phyloP scores from a whole-genome alignment of 2,329 filamentous ascomycete species.

The Cercospora citrullina region DNA sequence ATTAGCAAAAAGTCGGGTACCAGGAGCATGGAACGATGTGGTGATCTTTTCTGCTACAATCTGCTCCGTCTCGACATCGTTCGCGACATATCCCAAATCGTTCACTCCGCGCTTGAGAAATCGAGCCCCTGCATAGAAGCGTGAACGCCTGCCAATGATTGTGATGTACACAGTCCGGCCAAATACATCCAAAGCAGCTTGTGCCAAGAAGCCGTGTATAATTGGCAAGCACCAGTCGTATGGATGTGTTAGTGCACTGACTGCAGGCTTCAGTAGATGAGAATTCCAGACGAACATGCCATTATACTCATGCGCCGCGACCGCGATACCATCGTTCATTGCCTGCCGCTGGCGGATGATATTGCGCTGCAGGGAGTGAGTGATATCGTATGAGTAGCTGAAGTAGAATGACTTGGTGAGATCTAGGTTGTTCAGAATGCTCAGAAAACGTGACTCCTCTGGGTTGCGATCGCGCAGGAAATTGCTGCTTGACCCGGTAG shows the following conservation, averaged over 20 bases:
- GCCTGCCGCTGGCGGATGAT: slow-evolving; percentile 76
- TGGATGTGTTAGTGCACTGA: slow-evolving; percentile 68
- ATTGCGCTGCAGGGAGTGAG: slow-evolving; percentile 86
- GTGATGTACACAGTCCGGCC: slow-evolving; percentile 88
- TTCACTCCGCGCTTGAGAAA: slow-evolving; percentile 95
- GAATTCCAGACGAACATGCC: slow-evolving; percentile 99
- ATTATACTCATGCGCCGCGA: slow-evolving; percentile 67
- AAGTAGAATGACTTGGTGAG: slow-evolving; percentile 93
- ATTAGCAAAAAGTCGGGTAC: slow-evolving; percentile 79
- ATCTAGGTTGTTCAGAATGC: slow-evolving; percentile 88
- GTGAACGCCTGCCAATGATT: slow-evolving; percentile 86
- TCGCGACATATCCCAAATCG: slow-evolving; percentile 92
- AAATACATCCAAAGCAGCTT: slow-evolving; percentile 73
- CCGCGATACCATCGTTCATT: slow-evolving; percentile 63
- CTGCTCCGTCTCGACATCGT: slow-evolving; percentile 98
- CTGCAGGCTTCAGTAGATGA: slow-evolving; percentile 77
- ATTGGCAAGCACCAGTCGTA: slow-evolving; percentile 97
- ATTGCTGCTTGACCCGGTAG: slow-evolving; percentile 64
- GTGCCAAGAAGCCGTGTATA: slow-evolving; percentile 94
- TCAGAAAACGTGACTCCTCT: slow-evolving; percentile 85
- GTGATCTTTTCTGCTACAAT: slow-evolving; percentile 93
- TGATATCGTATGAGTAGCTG: slow-evolving; percentile 97
- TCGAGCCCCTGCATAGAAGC: slow-evolving; percentile 89
- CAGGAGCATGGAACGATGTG: slow-evolving; percentile 92
- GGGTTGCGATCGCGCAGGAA: slow-evolving; percentile 79